phyloP scores from a whole-genome alignment of 2,329 filamentous ascomycete species.

The Kalaharituber pfeilii region DNA sequence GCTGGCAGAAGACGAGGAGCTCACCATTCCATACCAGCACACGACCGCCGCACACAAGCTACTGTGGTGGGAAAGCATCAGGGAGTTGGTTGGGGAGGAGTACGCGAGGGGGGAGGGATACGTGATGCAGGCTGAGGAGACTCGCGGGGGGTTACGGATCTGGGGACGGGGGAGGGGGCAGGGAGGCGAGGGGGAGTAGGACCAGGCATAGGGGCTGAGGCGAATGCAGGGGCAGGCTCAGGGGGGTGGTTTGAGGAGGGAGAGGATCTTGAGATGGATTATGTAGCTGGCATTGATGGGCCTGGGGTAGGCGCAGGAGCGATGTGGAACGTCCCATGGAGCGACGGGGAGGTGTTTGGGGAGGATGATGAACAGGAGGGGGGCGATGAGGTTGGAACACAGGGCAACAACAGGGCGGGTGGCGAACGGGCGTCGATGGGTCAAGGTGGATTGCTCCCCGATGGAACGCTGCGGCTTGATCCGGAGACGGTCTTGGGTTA shows the following conservation, averaged over 20 bases:
- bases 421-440: too few species aligned
- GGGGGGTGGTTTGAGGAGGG: too few species aligned
- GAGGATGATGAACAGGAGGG: conserved; percentile 6
- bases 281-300: too few species aligned
- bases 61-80: conserved; percentile 53
- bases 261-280: too few species aligned
- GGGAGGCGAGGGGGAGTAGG: too few species aligned
- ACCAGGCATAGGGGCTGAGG: too few species aligned
- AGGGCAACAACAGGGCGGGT: conserved; percentile 4
- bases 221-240: too few species aligned
- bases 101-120: conserved; percentile 43
- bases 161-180: conserved; percentile 57
- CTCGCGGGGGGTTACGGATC: conserved; percentile 53
- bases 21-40: conserved; percentile 66
- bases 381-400: conserved; percentile 16
- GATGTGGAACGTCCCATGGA: too few species aligned
- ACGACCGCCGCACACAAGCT: conserved; percentile 78
- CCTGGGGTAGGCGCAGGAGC: too few species aligned
- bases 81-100: conserved; percentile 39
- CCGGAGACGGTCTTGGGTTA: conserved; percentile 34
- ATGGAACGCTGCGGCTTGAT: conserved; percentile 37
- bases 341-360: conserved; percentile 3
- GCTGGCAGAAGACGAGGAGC: conserved; percentile 28
- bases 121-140: conserved; percentile 58
- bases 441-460: neutral